Percentiles rank a stretch among this genome's conserved stretches.
These are phyloP conservation scores for Plasmodium vinckei DNA, from an alignment of 169 alveolate species.

Conservation along the genomic window DNA sequence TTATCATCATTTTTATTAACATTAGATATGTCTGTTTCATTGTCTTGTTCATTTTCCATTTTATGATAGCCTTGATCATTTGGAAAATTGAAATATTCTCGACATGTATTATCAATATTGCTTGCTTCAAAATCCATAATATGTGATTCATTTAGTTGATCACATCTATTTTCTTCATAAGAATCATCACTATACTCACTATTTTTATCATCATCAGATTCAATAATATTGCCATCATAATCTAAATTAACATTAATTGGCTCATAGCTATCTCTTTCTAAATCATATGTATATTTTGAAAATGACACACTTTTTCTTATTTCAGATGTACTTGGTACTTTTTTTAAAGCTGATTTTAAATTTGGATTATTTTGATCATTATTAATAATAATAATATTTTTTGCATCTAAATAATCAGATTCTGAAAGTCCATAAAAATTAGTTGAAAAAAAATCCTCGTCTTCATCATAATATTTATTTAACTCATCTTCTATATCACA, in stretches of 20 bases:
- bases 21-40: no score
- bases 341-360: slow-evolving; percentile 53
- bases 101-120: no score
- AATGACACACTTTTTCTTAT: slow-evolving; percentile 50
- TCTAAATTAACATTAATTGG: slow-evolving; percentile 17
- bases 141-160: no score
- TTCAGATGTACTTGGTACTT: slow-evolving; percentile 19
- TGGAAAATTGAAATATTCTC: no score
- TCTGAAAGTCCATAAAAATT: slow-evolving; percentile 29
- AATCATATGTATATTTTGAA: slow-evolving; percentile 58
- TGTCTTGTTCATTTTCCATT: no score
- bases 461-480: background rate
- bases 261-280: slow-evolving; percentile 39
- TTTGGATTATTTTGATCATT: slow-evolving; percentile 1
- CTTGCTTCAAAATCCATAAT: no score
- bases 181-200: no score
- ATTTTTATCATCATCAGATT: background rate
- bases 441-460: slow-evolving; percentile 13
- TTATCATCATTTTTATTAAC: no score
- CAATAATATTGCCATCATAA: slow-evolving; percentile 13
- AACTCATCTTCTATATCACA: background rate
- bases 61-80: no score
- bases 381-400: slow-evolving; percentile 16
- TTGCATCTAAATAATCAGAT: background rate
- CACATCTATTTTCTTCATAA: no score